Conservation (phyloP, 805 yeast genomes). For the Blastobotrys terrestris region DNA sequence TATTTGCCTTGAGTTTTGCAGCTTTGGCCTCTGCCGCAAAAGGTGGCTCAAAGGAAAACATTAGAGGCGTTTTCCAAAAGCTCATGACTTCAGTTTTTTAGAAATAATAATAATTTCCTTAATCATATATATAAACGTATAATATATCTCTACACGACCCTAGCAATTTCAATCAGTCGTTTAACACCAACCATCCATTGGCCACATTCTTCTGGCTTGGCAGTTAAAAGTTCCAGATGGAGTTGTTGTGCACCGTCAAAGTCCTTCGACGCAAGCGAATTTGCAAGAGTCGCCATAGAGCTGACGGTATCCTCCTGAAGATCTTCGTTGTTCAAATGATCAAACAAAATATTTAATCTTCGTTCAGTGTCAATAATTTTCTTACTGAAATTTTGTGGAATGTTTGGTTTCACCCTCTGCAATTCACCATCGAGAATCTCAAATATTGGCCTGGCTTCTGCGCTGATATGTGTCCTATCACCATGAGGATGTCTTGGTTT, state of each 20-base stretch:
- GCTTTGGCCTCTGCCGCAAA: slow-evolving; percentile 8
- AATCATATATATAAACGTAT: not conserved
- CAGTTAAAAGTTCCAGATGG: slow-evolving; percentile 51
- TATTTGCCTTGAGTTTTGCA: slow-evolving; percentile 19
- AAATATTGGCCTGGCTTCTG: slow-evolving; percentile 50
- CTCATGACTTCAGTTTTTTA: slow-evolving; percentile 1
- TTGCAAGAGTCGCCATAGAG: slow-evolving; percentile 46
- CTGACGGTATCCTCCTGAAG: slow-evolving; percentile 50
- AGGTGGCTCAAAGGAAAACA: not conserved
- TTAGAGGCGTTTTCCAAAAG: slow-evolving; percentile 1
- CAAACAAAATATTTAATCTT: slow-evolving; percentile 69
- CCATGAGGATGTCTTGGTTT: slow-evolving; percentile 46
- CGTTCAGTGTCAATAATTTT: slow-evolving; percentile 79
- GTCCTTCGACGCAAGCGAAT: slow-evolving; percentile 47
- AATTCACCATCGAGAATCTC: slow-evolving; percentile 50
- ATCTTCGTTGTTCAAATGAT: slow-evolving; percentile 69
- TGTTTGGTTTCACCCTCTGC: slow-evolving; percentile 57
- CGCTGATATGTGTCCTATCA: slow-evolving; percentile 63
- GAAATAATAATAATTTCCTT: not conserved
- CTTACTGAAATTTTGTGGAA: slow-evolving; percentile 66
- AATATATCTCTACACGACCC: slow-evolving; percentile 16
- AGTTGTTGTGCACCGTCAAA: slow-evolving; percentile 50
- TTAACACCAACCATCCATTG: slow-evolving; percentile 92
- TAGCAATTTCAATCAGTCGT: slow-evolving; percentile 68
- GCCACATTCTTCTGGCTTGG: slow-evolving; percentile 68